Conservation (phyloP, 129 eudicot species). For the Artemisia argyi region DNA sequence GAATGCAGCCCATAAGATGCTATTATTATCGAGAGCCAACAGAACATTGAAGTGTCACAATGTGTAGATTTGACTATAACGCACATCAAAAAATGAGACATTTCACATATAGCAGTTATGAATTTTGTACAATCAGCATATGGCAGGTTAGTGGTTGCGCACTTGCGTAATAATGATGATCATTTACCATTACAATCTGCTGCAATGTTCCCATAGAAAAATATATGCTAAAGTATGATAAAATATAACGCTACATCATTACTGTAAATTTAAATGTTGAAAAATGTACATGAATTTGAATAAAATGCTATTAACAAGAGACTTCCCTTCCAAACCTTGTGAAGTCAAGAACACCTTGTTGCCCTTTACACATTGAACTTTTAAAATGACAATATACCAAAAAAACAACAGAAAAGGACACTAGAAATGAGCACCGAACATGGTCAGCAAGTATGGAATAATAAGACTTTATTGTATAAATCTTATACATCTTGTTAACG, state of each 20-base stretch:
- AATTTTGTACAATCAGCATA: neutral
- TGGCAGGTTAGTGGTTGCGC: no score
- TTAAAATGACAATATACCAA: neutral
- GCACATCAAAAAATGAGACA: neutral
- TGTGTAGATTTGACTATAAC: conserved; percentile 6
- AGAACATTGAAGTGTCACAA: neutral
- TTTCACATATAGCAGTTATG: neutral
- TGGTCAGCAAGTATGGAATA: neutral
- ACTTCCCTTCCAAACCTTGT: no score
- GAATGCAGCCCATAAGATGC: conserved; percentile 16
- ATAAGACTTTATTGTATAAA: neutral
- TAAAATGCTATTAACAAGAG: neutral
- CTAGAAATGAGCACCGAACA: neutral
- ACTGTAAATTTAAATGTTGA: neutral
- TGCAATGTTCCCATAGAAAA: no score
- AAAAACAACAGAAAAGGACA: neutral
- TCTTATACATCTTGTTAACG: no score
- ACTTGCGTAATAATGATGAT: no score
- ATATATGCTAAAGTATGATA: no score
- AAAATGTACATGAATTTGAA: neutral
- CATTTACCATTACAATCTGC: no score
- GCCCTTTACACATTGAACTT: neutral
- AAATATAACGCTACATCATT: neutral
- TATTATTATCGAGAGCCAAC: neutral
- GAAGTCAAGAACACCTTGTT: no score